Conservation (phyloP, 2,329 filamentous ascomycete genomes). For the Trichophaea hybrida region DNA sequence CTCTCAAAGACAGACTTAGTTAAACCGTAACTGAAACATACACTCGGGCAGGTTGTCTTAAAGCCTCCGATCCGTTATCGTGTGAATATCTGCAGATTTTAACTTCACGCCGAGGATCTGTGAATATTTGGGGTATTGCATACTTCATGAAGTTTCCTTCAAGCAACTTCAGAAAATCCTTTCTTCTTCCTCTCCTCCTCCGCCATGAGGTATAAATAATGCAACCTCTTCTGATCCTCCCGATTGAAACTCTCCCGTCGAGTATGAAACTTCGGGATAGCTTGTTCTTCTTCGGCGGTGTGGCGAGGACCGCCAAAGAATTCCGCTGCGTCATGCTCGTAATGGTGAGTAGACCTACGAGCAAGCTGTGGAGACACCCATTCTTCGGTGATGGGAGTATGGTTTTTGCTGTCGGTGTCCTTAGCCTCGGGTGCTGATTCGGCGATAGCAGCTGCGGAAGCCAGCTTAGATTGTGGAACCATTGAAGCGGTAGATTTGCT, state of each 20-base stretch:
- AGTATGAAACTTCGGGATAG: conserved; percentile 5
- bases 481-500: background rate
- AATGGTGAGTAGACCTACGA: conserved; percentile 20
- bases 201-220: conserved; percentile 10
- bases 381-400: background rate
- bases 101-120: background rate
- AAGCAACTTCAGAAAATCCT: conserved; percentile 11
- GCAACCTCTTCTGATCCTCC: conserved; percentile 20
- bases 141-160: background rate
- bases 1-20: background rate
- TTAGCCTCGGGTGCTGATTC: background rate
- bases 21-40: background rate
- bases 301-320: conserved; percentile 7
- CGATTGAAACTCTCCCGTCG: conserved; percentile 18
- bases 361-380: background rate
- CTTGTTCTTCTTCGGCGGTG: background rate
- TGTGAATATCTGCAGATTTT: background rate
- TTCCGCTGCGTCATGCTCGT: conserved; percentile 14
- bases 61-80: background rate
- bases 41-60: background rate
- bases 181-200: conserved; percentile 5
- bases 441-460: background rate
- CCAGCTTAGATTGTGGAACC: background rate
- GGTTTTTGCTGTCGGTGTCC: background rate
- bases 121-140: background rate